Evolutionary conservation across 345 rosid species (phyloP), one percentile per base, ranked within the genome.

Genomic region (Rhizophora mangle): DNA sequence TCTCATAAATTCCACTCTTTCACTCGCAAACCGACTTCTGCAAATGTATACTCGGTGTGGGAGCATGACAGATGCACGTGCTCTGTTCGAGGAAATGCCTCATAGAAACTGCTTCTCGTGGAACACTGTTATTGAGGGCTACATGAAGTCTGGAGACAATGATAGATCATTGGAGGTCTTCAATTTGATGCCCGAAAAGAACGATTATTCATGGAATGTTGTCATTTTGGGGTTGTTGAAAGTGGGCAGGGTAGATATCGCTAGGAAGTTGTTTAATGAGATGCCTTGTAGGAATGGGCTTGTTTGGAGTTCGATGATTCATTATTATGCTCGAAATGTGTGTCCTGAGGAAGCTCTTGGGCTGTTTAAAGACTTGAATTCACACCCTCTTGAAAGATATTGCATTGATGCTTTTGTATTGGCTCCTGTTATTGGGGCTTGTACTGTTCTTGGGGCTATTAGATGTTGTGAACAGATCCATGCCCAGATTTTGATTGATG

Each of bases 11-110:
- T 80, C 89, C 9, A 29, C 77, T n/a, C 67, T 89, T 8, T 65
- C 86, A 31, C 62, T 84, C 5, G 90, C 86, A 20, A 91, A 91
- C 72, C 77, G 89, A 31, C 78, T 92, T 53, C 79, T 92, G 0
- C 93, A 76, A 1, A 26, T 84, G 22, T 84, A 92, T 65, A 20
- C 70, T 5, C 49, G 82, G 3, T 81, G 83, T 60, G 87, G 86
- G 4, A 65, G 61, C 39, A 67, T 83, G 73, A 27, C 22, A 1
- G 77, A 74, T 30, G 96, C 92, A 1, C 81, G 64, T 60, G 78
- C 64, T 4, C 20, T 91, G 85, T 89, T 89, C 79, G 86, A 88
- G 15, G 94, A 87, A 82, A 87, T 93, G 96, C 84, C 86, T 9
- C 72, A 65, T 0, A 83, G 82, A 74, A 93, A 88, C 76, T 72